These are phyloP conservation scores for Sphaerosporella brunnea DNA, from an alignment of 495 filamentous ascomycete species.

Conservation along the genomic window DNA sequence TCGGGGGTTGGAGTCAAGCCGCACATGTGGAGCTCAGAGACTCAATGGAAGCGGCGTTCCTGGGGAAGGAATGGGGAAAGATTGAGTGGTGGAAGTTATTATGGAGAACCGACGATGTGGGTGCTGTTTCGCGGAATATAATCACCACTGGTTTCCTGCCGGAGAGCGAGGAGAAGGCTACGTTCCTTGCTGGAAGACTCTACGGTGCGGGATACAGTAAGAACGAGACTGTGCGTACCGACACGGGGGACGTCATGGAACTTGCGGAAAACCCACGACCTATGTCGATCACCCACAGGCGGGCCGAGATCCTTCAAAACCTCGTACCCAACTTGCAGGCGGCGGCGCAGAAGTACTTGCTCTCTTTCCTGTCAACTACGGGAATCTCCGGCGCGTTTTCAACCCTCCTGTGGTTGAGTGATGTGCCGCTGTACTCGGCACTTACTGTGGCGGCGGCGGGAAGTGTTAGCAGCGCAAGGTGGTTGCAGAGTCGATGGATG, in stretches of 20 bases:
- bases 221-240: neutral
- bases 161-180: conserved; percentile 51
- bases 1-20: conserved; percentile 55
- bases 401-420: conserved; percentile 18
- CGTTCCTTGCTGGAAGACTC: conserved; percentile 68
- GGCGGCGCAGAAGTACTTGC: conserved; percentile 56
- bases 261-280: conserved; percentile 2
- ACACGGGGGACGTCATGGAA: conserved; percentile 1
- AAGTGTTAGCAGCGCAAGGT: conserved; percentile 49
- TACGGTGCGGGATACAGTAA: conserved; percentile 43
- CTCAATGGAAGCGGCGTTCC: conserved; percentile 56
- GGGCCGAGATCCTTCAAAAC: conserved; percentile 35
- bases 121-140: conserved; percentile 60
- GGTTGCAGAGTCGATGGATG: conserved; percentile 65
- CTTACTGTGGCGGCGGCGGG: conserved; percentile 66
- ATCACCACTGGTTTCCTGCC: conserved; percentile 55
- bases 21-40: conserved; percentile 70
- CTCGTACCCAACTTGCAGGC: conserved; percentile 63
- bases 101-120: conserved; percentile 84
- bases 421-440: conserved; percentile 48
- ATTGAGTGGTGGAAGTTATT: conserved; percentile 89
- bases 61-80: conserved; percentile 49
- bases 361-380: conserved; percentile 53
- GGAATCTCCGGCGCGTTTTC: conserved; percentile 36
- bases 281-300: neutral